Base-by-base conservation (phyloP, 2,329 filamentous ascomycete species). In the Orbilia oligospora region DNA sequence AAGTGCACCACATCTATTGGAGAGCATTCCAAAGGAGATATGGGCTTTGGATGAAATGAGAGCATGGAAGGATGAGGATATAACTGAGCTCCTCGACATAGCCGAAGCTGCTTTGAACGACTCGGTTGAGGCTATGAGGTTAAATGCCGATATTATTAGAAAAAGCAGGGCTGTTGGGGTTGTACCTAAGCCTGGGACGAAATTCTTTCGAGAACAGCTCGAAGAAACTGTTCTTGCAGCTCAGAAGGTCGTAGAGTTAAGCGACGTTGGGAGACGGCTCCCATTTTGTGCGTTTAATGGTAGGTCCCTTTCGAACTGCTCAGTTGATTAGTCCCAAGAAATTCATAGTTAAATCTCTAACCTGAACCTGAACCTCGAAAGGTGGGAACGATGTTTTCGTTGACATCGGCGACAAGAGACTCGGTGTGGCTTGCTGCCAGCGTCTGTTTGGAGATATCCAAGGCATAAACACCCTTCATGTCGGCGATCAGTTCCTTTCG, bases 221-320 rank as follows among this genome's bases (percentile, higher is more conserved):
- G 96, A 99, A 84, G 96, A 99, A 86, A 97, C 95, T 0, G 96
- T 99, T 0, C 87, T 99, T 10, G 93, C 97, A 0, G 93, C 96
- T 18, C 95, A 98, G 84, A 95, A 97, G 84, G 94, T 93, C 61
- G 88, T 99, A 3, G 95, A 98, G 85, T 89, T 94, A 82, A 93
- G 91, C 48, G 86, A 88, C 0, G 91, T 91, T 33, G 92, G 91
- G 0, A 85, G 86, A 49, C 84, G 88, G 80, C 82, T 99, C 36
- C 96, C 96, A 0, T 99, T 98, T 83, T 99, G 96, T 83, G 96
- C 96, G 22, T 99, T 99, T 87, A 99, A 99, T 84, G 96, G 88
- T 88, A 83, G 41, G 81, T 30, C 1, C n/a, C 80, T 24, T 30
- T 44, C 44, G 16, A 27, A 9, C 2, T 12, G 1, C 3, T 12